Evolutionary conservation across 352 stramenopile genomes (phyloP).

Genomic region (Phytophthora fragariaefolia): DNA sequence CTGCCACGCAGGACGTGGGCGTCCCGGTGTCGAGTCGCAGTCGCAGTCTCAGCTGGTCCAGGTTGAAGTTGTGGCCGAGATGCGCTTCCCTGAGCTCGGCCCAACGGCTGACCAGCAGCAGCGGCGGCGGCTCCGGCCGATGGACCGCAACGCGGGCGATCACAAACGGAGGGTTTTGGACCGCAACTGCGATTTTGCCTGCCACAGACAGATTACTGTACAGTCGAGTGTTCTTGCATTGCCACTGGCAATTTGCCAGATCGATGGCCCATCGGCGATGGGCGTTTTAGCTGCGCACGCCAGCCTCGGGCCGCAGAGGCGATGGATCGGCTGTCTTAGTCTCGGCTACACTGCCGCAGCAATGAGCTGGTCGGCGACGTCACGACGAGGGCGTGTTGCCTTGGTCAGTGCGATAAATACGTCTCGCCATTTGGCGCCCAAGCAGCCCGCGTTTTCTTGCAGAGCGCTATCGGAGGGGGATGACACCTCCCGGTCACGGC

Average conservation of each 20-base stretch:
- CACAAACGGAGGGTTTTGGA: neutral
- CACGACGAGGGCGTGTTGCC: neutral
- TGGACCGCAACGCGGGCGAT: too few relatives aligned
- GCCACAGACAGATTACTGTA: too few relatives aligned
- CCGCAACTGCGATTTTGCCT: too few relatives aligned
- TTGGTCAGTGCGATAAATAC: slow-evolving; percentile 15
- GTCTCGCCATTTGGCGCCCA: slow-evolving; percentile 12
- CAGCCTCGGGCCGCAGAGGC: neutral
- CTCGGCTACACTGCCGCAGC: neutral
- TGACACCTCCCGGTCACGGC: slow-evolving; percentile 24
- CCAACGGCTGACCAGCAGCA: slow-evolving; percentile 1
- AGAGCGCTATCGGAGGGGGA: neutral
- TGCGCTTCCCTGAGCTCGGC: neutral
- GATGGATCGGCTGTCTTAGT: neutral
- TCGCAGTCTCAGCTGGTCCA: neutral
- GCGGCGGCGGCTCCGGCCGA: neutral
- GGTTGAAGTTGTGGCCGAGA: slow-evolving; percentile 8
- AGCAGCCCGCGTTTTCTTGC: slow-evolving; percentile 29
- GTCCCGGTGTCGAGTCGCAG: slow-evolving; percentile 1
- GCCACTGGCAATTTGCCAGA: too few relatives aligned
- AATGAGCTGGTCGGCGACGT: neutral
- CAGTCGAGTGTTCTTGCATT: too few relatives aligned
- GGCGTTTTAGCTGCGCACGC: neutral
- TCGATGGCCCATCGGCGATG: too few relatives aligned
- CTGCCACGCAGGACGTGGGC: neutral